Percentiles rank a stretch among this genome's conserved stretches.
These are phyloP conservation scores for Colletotrichum horii DNA, from an alignment of 2,329 filamentous ascomycete genomes.

Conservation along the genomic window DNA sequence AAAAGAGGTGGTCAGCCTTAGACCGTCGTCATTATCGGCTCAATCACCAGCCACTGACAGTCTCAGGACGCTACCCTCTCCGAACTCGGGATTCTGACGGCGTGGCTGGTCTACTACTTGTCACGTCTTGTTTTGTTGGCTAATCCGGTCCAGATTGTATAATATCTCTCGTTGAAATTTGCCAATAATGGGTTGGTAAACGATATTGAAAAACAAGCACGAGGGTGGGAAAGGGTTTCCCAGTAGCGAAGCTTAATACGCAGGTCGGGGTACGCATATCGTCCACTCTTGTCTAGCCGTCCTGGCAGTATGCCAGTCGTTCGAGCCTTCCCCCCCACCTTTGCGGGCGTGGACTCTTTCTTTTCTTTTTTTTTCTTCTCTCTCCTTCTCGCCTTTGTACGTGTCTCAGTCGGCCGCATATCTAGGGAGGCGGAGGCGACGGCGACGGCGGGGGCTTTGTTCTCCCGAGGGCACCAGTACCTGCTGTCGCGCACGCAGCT, in stretches of 20 bases:
- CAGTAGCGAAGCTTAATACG: background rate
- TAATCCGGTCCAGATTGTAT: slow-evolving; percentile 5
- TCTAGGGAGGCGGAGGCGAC: background rate
- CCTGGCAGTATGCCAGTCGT: background rate
- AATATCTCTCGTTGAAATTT: background rate
- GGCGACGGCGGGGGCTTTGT: background rate
- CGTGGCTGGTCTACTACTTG: background rate
- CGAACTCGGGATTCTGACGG: background rate
- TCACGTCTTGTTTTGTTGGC: background rate
- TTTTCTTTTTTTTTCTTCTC: background rate
- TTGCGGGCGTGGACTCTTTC: background rate
- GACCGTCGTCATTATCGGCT: background rate
- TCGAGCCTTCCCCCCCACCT: no score
- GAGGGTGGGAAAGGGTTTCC: background rate
- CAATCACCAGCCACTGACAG: background rate
- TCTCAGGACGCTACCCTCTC: background rate
- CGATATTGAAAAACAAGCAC: background rate
- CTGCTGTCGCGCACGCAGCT: background rate
- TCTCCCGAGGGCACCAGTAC: background rate
- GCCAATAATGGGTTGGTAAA: background rate
- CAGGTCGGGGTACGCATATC: background rate
- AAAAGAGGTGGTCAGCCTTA: background rate
- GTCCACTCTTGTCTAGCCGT: background rate
- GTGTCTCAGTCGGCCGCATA: slow-evolving; percentile 3
- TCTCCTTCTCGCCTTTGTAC: background rate